Evolutionary conservation across 768 basidiomycete species (phyloP), one percentile per base, ranked within the genome.

Genomic region (Leucocoprinus birnbaumii): DNA sequence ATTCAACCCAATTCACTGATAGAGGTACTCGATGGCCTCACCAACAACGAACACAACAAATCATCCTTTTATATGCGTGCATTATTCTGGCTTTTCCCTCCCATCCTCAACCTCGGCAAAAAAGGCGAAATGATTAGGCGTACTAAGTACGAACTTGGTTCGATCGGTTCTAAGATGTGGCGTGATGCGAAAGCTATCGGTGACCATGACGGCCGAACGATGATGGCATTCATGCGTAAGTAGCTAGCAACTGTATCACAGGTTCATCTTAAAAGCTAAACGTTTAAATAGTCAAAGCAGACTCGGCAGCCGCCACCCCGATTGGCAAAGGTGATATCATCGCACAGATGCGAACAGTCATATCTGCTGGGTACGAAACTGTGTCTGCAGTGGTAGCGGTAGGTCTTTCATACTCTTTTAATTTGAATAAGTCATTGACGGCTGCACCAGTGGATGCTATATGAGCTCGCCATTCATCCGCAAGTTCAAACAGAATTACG

Each of bases 51-150:
- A 62, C 78, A 83, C 61, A 80, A 73, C 35, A 60, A 61, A n/a
- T 76, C 78, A 47, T 81, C 81, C 3, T 84, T 85, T 63, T 84
- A 84, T 59, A 84, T 84, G 74, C 78, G 82, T 37, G 80, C 85
- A 35, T 68, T 85, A 22, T 84, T 85, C 53, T 84, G 80, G 82
- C 64, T 82, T 14, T 75, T 80, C 24, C 84, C 84, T 2, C 73
- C 79, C 40, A 75, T 85, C 45, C 62, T 84, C 13, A 73, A 73
- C 24, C 73, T 84, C 11, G 82, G 84, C 3, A 75, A 78, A 66
- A 84, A 84, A 62, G 82, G 82, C 10, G 67, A 76, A 52, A 80
- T 83, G 76, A 82, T 86, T 50, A 73, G 74, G 55, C 69, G 70
- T 56, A 77, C 81, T 14, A 82, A 79, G 57, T 63, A 68, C n/a